Percentiles rank a stretch among this genome's conserved stretches.
These are phyloP conservation scores for Furcasterigmium sp. DNA, from an alignment of 2,329 filamentous ascomycete genomes.

Conservation along the genomic window DNA sequence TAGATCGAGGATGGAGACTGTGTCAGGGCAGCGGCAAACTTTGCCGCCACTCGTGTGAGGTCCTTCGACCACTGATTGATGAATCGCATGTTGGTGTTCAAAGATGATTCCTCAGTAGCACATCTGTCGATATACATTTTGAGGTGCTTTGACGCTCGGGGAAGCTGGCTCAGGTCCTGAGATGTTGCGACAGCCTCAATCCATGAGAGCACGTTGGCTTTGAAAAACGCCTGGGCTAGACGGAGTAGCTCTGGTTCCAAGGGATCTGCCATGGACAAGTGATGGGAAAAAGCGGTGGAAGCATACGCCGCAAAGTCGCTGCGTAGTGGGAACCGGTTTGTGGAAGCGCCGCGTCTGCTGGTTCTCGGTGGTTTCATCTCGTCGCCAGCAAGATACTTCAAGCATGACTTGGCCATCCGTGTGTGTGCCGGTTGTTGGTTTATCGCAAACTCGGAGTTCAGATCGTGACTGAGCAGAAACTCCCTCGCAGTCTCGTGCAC, in stretches of 20 bases:
- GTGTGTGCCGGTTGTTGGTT: conserved; percentile 20
- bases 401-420: conserved; percentile 25
- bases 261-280: conserved; percentile 21
- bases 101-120: conserved; percentile 10
- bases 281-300: conserved; percentile 24
- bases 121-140: conserved; percentile 14
- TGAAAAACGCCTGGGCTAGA: conserved; percentile 22
- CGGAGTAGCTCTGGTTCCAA: conserved; percentile 14
- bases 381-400: conserved; percentile 23
- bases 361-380: conserved; percentile 27
- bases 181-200: conserved; percentile 21
- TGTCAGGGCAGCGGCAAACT: conserved; percentile 21
- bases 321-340: conserved; percentile 6
- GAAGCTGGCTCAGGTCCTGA: conserved; percentile 2
- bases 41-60: conserved; percentile 22
- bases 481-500: conserved; percentile 31
- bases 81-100: conserved; percentile 9
- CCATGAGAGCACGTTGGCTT: conserved; percentile 28
- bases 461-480: conserved; percentile 17
- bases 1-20: conserved; percentile 23
- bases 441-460: conserved; percentile 24
- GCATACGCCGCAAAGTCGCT: conserved; percentile 21
- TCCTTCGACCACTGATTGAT: conserved; percentile 22
- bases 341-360: conserved; percentile 9
- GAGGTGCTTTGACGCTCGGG: conserved; percentile 1